Evolutionary conservation across 106 monocot species (phyloP), one percentile per base, ranked within the genome.

Genomic region (Platanthera guangdongensis): DNA sequence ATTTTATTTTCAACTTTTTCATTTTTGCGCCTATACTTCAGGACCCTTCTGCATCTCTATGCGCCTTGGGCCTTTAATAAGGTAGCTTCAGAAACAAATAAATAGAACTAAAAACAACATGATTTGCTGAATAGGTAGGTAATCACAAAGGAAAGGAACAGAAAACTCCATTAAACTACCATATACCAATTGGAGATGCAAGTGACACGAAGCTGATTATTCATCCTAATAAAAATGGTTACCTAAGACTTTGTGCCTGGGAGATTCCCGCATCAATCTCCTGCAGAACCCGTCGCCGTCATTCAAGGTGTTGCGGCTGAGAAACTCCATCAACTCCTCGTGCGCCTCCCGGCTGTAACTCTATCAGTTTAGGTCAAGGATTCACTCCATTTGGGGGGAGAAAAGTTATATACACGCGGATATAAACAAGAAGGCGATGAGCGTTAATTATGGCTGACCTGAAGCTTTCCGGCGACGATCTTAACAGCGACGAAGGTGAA

Each of bases 311-410:
- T 90, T 84, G 55, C 50, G 68, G 47, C 30, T 51, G 1, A 87
- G 53, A 52, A 92, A 95, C 76, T 88, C 95, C 86, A 80, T 90
- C 86, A 95, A 74, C 82, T 93, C 93, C 72, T 30, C 86, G 84
- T 79, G 73, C 47, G 46, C 79, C 62, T 79, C 79, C 6, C 72
- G 72, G 10, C 73, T 79, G 50, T 71, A 79, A 28, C 79, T 79
- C 79, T 79, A 68, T 50, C 59, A 54, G 14, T 73, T 25, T 19
- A 22, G 7, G 22, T 52, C 19, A 73, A 52, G 5, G 25, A 51
- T 51, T 30, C 51, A 22, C n/a, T 15, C 9, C 21, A 73, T 30
- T 15, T 12, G 6, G 7, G 7, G 25, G 25, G 25, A 25, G 19
- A 72, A 49, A 30, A 50, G 19, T 49, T 47, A 72, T 16, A 16